phyloP scores from a whole-genome alignment of 148 eudicot species.

The Polygonum aviculare region DNA sequence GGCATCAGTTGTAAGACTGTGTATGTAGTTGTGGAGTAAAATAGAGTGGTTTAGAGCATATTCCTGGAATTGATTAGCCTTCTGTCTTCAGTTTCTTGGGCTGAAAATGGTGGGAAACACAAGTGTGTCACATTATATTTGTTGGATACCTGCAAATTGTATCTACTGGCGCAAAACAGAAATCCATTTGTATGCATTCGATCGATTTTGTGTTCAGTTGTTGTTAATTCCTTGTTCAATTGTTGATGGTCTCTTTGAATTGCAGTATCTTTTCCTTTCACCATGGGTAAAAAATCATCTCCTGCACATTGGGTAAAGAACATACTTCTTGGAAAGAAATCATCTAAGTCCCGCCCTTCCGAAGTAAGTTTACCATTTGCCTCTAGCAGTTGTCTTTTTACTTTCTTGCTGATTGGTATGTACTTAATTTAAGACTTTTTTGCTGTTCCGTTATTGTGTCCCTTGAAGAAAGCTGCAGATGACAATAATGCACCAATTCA shows the following conservation, averaged over 20 bases:
- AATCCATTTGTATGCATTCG: not conserved
- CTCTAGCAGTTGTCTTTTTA: not conserved
- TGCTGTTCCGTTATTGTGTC: not conserved
- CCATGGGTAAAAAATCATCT: constrained; percentile 6
- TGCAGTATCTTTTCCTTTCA: not conserved
- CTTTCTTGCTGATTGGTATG: not conserved
- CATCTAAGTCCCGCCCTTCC: constrained; percentile 11
- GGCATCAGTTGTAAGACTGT: not conserved
- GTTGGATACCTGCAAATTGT: not conserved
- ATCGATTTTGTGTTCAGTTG: not conserved
- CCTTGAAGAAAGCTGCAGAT: constrained; percentile 5
- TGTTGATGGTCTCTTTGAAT: not conserved
- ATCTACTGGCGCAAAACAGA: not conserved
- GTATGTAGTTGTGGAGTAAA: not conserved
- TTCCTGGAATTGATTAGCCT: not conserved
- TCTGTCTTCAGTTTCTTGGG: not conserved
- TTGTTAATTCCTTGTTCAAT: not conserved
- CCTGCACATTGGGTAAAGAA: constrained; percentile 12
- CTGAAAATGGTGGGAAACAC: not conserved
- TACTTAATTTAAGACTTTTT: not conserved
- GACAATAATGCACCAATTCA: not conserved
- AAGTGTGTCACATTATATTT: not conserved
- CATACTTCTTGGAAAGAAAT: constrained; percentile 9
- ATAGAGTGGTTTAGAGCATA: not conserved
- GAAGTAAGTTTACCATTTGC: constrained; percentile 5